Base-by-base conservation (phyloP, 1,139 yeast genomes). In the Yamadazyma diospyri region DNA sequence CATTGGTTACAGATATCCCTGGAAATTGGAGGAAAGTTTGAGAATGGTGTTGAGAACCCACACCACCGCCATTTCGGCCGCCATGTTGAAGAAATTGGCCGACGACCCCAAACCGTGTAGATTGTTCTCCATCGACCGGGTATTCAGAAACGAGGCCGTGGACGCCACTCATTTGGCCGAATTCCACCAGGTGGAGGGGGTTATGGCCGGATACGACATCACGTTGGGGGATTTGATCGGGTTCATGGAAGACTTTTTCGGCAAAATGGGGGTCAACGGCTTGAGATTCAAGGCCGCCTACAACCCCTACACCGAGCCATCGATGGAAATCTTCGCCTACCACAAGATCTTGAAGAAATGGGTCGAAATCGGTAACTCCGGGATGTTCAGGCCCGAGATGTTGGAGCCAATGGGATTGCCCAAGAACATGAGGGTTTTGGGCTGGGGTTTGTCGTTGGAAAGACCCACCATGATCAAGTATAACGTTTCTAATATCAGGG, bases 131-230 rank as follows among this genome's bases (percentile, higher is more conserved):
- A 94, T 94, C 52, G 99, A 94, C 64, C 79, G 97, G 58, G 99
- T 94, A 43, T 94, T 94, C 84, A 86, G 99, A 70, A 94, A 94
- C 59, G 99, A 94, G 70, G 97, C 99, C 15, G 98, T 94, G 35
- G 99, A 94, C 59, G 98, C 97, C 35, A 94, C 99, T n/a, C 99
- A 94, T 64, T 77, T 94, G 64, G 98, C 98, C 17, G 99, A 94
- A 69, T 94, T 94, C 74, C 97, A 92, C 65, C 99, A 94, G 69
- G 95, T 94, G 42, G 99, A 94, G 69, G 99, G 99, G 69, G 98
- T 94, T 36, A 73, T 94, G 59, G 98, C 97, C 23, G 98, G 95
- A 55, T 89, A 87, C 64, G 85, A 88, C 61, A 71, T 92, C 52
- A 89, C 98, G 14, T 71, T 94, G 50, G 98, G 98, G 42, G 97